phyloP scores from a whole-genome alignment of 805 yeast genomes.

The Ogataea parapolymorpha region DNA sequence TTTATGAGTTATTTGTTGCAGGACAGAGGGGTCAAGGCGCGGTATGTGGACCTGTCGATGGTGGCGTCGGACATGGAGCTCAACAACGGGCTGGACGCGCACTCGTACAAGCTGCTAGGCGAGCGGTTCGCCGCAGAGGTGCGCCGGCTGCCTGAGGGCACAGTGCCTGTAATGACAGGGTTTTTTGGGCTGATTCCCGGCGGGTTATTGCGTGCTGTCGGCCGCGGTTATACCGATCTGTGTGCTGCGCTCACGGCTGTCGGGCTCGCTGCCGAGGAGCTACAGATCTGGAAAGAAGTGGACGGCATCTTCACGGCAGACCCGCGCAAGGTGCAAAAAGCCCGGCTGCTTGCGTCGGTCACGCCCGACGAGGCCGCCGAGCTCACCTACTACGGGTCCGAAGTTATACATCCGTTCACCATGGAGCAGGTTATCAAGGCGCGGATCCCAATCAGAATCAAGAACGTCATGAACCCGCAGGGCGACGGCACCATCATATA shows the following conservation, averaged over 20 bases:
- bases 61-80: constrained; percentile 53
- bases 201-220: constrained; percentile 87
- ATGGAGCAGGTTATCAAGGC: constrained; percentile 99
- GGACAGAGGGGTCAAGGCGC: constrained; percentile 75
- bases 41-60: constrained; percentile 68
- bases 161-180: constrained; percentile 91
- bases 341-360: constrained; percentile 78
- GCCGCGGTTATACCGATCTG: constrained; percentile 95
- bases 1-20: constrained; percentile 84
- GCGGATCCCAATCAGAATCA: constrained; percentile 92
- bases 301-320: constrained; percentile 99
- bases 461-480: constrained; percentile 90
- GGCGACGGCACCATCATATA: constrained; percentile 93
- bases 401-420: constrained; percentile 97
- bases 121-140: constrained; percentile 50
- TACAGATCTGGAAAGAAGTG: constrained; percentile 98
- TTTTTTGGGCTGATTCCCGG: constrained; percentile 96
- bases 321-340: constrained; percentile 91
- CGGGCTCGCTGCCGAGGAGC: constrained; percentile 85
- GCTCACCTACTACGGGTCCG: constrained; percentile 94
- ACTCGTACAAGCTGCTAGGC: constrained; percentile 58
- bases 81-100: constrained; percentile 60
- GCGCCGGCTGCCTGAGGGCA: constrained; percentile 33
- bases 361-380: constrained; percentile 99
- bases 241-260: constrained; percentile 97